These are phyloP conservation scores for Hippophae tibetana DNA, from an alignment of 306 rosid species.

Conservation along the genomic window DNA sequence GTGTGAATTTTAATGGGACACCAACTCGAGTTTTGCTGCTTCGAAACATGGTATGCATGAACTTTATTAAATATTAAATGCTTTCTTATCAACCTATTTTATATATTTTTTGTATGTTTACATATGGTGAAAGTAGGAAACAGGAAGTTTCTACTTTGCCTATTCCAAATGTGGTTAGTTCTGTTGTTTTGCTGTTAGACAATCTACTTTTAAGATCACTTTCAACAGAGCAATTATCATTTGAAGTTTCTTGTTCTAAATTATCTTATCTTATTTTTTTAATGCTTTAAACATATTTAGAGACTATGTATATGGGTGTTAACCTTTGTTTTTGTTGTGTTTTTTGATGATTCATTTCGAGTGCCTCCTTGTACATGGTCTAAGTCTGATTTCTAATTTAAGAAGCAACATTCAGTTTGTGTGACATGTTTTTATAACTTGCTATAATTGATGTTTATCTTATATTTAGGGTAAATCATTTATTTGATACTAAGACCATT, in stretches of 20 bases:
- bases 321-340: background rate
- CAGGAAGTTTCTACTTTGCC: no score
- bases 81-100: background rate
- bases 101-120: background rate
- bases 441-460: no score
- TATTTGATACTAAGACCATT: no score
- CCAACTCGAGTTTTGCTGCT: constrained; percentile 85
- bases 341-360: background rate
- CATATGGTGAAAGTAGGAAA: background rate
- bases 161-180: background rate
- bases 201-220: background rate
- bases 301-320: background rate
- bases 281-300: background rate
- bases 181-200: background rate
- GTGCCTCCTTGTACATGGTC: background rate
- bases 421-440: no score
- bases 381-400: no score
- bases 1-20: constrained; percentile 60
- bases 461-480: no score
- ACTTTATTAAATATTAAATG: background rate
- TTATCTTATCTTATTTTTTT: background rate
- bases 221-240: background rate
- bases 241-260: background rate
- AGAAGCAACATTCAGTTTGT: no score
- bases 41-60: constrained; percentile 85